phyloP scores from a whole-genome alignment of 352 stramenopile genomes.

The Aphanomyces cochlioides region DNA sequence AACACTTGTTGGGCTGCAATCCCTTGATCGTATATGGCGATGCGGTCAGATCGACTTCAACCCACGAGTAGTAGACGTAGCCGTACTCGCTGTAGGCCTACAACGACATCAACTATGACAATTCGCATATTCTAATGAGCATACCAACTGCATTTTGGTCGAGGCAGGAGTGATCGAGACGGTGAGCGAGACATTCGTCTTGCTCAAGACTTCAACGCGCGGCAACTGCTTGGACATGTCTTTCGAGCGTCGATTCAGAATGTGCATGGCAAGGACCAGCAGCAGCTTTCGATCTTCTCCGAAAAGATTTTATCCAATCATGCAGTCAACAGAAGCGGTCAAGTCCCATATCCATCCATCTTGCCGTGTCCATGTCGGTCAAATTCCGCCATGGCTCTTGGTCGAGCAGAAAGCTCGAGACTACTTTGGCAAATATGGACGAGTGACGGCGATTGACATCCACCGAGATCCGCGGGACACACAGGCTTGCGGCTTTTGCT shows the following conservation, averaged over 20 bases:
- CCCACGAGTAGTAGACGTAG: conserved; percentile 87
- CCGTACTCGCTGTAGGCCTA: conserved; percentile 77
- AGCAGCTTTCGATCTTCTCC: conserved; percentile 10
- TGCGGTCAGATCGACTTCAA: conserved; percentile 59
- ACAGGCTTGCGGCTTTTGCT: conserved; percentile 20
- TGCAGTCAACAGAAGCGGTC: neutral
- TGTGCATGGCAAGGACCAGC: neutral
- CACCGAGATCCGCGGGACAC: neutral
- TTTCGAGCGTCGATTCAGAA: neutral
- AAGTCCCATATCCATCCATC: conserved; percentile 3
- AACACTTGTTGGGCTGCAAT: conserved; percentile 66
- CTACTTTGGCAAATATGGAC: conserved; percentile 21
- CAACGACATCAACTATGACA: too few species aligned
- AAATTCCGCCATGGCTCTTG: conserved; percentile 22
- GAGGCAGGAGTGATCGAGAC: conserved; percentile 19
- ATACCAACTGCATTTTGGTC: conserved; percentile 28
- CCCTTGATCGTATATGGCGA: conserved; percentile 63
- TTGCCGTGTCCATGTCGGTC: conserved; percentile 19
- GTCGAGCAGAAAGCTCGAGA: neutral
- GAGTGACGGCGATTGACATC: neutral
- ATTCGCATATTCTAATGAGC: neutral
- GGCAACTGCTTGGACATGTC: neutral
- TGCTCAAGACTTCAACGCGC: conserved; percentile 29
- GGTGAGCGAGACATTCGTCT: conserved; percentile 27
- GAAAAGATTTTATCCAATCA: conserved; percentile 21